Conservation (phyloP, 2,329 filamentous ascomycete species). For the Rasamsonia emersonii region DNA sequence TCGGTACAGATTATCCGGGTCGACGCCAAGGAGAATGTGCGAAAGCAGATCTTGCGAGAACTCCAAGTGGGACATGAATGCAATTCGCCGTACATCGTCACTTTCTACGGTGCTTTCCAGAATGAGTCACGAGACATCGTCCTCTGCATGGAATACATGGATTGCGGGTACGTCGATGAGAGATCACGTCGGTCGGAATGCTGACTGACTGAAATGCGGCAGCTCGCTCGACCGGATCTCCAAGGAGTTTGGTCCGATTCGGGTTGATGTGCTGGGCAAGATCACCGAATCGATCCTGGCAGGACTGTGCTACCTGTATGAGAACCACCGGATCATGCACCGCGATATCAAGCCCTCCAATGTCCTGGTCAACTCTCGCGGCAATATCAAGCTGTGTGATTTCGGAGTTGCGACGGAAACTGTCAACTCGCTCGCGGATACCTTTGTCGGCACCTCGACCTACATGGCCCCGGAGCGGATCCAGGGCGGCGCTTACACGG, state of each 20-base stretch:
- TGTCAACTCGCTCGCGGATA: slow-evolving; percentile 95
- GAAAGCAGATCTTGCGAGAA: slow-evolving; percentile 93
- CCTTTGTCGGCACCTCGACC: slow-evolving; percentile 95
- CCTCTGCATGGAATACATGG: slow-evolving; percentile 99
- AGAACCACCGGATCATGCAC: slow-evolving; percentile 96
- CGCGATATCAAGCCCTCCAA: slow-evolving; percentile 98
- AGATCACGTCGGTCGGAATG: not conserved
- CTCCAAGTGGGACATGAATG: slow-evolving; percentile 98
- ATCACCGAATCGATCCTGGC: slow-evolving; percentile 93
- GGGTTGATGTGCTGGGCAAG: slow-evolving; percentile 93
- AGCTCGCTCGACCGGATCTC: slow-evolving; percentile 91
- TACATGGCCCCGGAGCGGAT: slow-evolving; percentile 99
- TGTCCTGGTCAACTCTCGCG: slow-evolving; percentile 87
- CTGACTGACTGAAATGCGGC: slow-evolving; percentile 7
- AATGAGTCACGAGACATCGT: slow-evolving; percentile 97
- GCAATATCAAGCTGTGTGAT: slow-evolving; percentile 94
- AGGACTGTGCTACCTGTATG: slow-evolving; percentile 89
- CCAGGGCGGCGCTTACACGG: slow-evolving; percentile 91
- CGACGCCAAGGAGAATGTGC: slow-evolving; percentile 93
- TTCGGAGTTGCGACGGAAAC: slow-evolving; percentile 98
- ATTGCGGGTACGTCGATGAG: slow-evolving; percentile 70
- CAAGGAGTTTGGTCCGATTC: slow-evolving; percentile 86
- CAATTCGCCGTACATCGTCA: slow-evolving; percentile 93
- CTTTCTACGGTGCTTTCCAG: slow-evolving; percentile 93
- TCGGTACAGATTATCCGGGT: slow-evolving; percentile 81